phyloP scores from a whole-genome alignment of 2,329 filamentous ascomycete genomes.

The Fusarium sp. region DNA sequence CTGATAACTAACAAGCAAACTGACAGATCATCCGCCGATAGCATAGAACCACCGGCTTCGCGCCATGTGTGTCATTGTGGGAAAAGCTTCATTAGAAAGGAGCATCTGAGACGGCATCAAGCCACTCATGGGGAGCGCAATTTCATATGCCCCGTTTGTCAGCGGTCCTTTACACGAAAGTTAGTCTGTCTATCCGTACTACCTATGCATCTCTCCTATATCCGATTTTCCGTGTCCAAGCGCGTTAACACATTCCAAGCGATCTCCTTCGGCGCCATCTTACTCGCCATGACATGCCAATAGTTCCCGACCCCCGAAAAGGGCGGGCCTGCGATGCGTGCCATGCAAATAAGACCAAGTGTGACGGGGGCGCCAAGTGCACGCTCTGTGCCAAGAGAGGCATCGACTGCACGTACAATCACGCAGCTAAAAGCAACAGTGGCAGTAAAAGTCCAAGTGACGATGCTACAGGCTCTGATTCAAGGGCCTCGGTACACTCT shows the following conservation, averaged over 20 bases:
- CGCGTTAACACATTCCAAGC: constrained; percentile 36
- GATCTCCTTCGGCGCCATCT: constrained; percentile 55
- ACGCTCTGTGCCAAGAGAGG: constrained; percentile 54
- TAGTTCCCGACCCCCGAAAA: constrained; percentile 48
- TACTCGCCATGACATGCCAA: constrained; percentile 49
- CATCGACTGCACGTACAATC: constrained; percentile 53
- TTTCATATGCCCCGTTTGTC: constrained; percentile 52
- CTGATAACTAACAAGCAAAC: constrained; percentile 16
- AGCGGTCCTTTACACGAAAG: constrained; percentile 54
- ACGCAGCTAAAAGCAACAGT: constrained; percentile 25
- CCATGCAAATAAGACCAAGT: constrained; percentile 59
- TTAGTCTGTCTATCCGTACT: no score
- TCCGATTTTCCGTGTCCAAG: not conserved
- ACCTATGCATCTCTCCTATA: no score
- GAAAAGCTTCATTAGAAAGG: constrained; percentile 55
- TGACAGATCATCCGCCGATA: constrained; percentile 29
- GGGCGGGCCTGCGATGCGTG: constrained; percentile 57
- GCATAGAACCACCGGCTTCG: constrained; percentile 16
- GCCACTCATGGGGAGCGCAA: constrained; percentile 52
- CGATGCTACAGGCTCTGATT: constrained; percentile 1
- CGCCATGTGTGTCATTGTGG: constrained; percentile 55
- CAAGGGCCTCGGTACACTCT: not conserved
- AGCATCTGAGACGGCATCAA: constrained; percentile 55
- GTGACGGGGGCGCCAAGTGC: constrained; percentile 55
- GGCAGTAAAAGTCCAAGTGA: constrained; percentile 18